Percentiles rank a stretch among this genome's conserved stretches.
These are phyloP conservation scores for Breynia disticha DNA, from an alignment of 441 rosid genomes.

Conservation along the genomic window DNA sequence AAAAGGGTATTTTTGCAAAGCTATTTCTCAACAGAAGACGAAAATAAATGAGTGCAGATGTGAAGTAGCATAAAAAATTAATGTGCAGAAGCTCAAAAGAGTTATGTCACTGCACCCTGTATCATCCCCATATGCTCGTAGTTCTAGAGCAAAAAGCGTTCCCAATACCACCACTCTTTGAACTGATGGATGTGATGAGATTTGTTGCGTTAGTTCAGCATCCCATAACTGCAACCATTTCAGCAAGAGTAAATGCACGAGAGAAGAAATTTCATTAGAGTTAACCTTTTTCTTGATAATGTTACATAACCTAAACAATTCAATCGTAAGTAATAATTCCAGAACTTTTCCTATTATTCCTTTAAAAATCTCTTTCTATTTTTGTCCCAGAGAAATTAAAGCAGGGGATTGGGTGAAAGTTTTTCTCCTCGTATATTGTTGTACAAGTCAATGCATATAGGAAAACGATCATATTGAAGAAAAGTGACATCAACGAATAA, in stretches of 20 bases:
- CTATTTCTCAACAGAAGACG: no score
- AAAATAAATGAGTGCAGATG: neutral
- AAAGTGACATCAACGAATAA: neutral
- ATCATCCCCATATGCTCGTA: constrained; percentile 49
- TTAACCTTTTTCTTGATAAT: no score
- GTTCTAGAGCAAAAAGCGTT: constrained; percentile 71
- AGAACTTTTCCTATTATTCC: no score
- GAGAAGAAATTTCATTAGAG: neutral
- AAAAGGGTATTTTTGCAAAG: no score
- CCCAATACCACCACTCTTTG: constrained; percentile 76
- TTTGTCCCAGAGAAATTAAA: no score
- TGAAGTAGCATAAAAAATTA: neutral
- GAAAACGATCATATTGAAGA: neutral
- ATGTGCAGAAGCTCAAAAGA: constrained; percentile 3
- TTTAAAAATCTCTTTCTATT: no score
- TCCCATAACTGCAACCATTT: constrained; percentile 72
- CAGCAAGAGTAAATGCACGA: neutral
- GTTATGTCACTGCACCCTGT: constrained; percentile 49
- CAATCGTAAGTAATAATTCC: no score
- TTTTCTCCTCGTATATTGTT: no score
- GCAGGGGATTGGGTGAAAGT: no score
- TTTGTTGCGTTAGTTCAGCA: constrained; percentile 38
- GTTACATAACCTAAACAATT: neutral
- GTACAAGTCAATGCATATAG: neutral
- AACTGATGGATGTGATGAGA: constrained; percentile 66